Evolutionary conservation across 192 early-diverging fungal species (phyloP).

Genomic region (Coemansia nantahalensis): DNA sequence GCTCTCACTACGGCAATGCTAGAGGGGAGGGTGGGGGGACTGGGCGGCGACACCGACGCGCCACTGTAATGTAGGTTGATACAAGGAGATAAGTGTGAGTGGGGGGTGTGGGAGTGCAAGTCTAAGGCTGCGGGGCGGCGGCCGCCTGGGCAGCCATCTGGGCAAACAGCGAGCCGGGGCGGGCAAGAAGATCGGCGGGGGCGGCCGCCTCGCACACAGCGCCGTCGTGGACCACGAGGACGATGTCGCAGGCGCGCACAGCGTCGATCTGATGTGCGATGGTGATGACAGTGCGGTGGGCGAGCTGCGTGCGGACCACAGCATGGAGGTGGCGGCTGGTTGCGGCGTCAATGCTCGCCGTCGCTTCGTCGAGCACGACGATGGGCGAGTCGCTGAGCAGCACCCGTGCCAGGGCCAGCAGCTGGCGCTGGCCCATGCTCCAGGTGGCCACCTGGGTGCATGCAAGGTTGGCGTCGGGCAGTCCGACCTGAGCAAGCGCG

Average conservation of each 20-base stretch:
- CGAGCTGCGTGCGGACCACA: slow-evolving; percentile 55
- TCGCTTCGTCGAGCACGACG: slow-evolving; percentile 69
- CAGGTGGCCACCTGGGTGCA: slow-evolving; percentile 15
- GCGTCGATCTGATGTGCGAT: slow-evolving; percentile 62
- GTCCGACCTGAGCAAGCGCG: slow-evolving; percentile 59
- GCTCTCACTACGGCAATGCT: no score
- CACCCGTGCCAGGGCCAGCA: slow-evolving; percentile 61
- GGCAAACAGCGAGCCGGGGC: slow-evolving; percentile 2
- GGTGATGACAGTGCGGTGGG: slow-evolving; percentile 58
- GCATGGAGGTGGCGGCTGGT: slow-evolving; percentile 53
- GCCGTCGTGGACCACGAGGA: slow-evolving; percentile 31
- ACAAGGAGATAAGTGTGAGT: no score
- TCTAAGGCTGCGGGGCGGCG: neutral
- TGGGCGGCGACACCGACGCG: no score
- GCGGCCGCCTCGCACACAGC: slow-evolving; percentile 20
- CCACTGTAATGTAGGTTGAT: no score
- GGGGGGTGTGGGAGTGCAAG: no score
- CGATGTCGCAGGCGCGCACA: slow-evolving; percentile 23
- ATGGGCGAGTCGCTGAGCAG: slow-evolving; percentile 54
- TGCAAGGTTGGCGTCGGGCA: slow-evolving; percentile 12
- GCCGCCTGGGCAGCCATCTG: neutral
- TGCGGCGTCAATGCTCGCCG: slow-evolving; percentile 55
- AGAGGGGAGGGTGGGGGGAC: no score
- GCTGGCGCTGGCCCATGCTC: slow-evolving; percentile 59
- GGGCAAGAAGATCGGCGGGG: slow-evolving; percentile 7